Evolutionary conservation across 441 rosid genomes (phyloP), one percentile per base, ranked within the genome.

Genomic region (Raphanus hybrid): DNA sequence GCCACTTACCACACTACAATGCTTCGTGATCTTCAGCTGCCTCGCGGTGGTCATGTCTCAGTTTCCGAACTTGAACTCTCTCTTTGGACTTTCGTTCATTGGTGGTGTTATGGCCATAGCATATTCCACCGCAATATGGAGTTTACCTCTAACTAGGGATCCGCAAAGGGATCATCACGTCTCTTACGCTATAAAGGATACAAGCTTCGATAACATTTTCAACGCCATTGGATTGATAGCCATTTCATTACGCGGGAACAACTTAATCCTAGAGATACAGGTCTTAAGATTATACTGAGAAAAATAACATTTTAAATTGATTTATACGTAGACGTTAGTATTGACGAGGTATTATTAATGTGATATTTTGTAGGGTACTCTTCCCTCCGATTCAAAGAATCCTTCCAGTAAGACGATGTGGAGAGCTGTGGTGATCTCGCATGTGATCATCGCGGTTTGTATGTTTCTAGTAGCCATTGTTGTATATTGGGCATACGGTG

Each of bases 201-300:
- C 58, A 5, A 76, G 82, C 41, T 78, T 83, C 9, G 71, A 77
- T 39, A 61, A 82, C 34, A 54, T 87, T 39, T 85, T 89, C 0
- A 90, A 87, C 52, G 89, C 98, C 5, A 86, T 92, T 68, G 98
- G 98, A 37, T 88, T 88, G 66, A 76, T 94, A 79, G 91, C 94
- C 70, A 86, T 94, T 74, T 91, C 94, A 1, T 94, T 87, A 41
- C 86, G 97, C 65, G 98, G 97, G 66, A 97, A 92, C 83, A 92
- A 94, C 81, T 92, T 92, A 68, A 62, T 90, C 2, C 95, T 92
- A n/a, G 97, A 94, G 82, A 94, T 94, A 29, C 98, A 94, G 98
- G 98, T 54, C 58, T 54, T 6, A 15, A 15, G 58, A 54, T 54
- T 6, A 54, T 48, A 48, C 7, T 48, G 54, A 48, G 54, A 48